Base-by-base conservation (phyloP, 768 basidiomycete species). In the Candolleomyces eurysporus region DNA sequence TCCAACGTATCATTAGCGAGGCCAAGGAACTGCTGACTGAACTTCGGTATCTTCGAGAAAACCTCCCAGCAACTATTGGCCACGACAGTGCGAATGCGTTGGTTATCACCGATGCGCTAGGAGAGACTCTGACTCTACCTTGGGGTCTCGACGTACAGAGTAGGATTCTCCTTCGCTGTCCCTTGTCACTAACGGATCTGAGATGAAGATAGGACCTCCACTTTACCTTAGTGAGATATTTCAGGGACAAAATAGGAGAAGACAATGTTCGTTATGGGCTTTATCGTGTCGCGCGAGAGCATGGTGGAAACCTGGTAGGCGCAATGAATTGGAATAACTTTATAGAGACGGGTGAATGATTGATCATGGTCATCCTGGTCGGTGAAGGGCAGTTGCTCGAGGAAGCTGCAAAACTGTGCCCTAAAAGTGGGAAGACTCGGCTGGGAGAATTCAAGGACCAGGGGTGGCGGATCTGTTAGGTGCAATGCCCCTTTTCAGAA, bases 81-180 rank as follows among this genome's bases (percentile, higher is more conserved):
- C n/a, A 45, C n/a, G 4, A 4, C 43, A 45, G 43, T 4, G 14
- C 2, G 43, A 45, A 45, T 4, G 43, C 43, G n/a, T n/a, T 45
- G 43, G 43, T 45, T 13, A 45, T 45, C 43, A 45, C 43, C 13
- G 43, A 45, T 45, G 43, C 43, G n/a, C n/a, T 45, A n/a, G 43
- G 43, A 45, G 2, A 45, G 43, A 45, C 43, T n/a, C 43, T 45
- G n/a, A 45, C 22, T 48, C 64, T 61, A 63, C 66, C 45, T 55
- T 62, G 26, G 58, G 55, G n/a, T n/a, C n/a, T n/a, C 64, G 61
- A 22, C 9, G 42, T 45, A 45, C 43, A n/a, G 14, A 45, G 43
- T 45, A 45, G 14, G 13, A 45, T 2, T 26, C 26, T 13, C 14
- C 43, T 45, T 45, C 3, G 2, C 43, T 13, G n/a, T 13, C 2